Conservation (phyloP, 441 rosid species). For the Heliophila coronopifolia region DNA sequence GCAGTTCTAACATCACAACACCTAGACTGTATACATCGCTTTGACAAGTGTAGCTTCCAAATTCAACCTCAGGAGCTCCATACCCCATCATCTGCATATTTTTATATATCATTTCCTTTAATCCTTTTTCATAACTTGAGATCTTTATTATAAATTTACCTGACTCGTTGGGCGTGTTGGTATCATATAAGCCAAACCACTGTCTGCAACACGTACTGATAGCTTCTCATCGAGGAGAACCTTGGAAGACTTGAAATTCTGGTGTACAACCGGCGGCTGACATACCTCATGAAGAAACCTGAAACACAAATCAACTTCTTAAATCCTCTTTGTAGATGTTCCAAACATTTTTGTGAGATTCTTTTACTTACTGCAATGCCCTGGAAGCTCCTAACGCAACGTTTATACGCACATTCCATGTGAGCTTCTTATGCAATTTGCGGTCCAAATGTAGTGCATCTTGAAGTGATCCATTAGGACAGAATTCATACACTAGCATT, state of each 20-base stretch:
- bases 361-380: constrained; percentile 69
- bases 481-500: constrained; percentile 60
- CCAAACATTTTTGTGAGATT: constrained; percentile 1
- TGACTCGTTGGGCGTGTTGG: constrained; percentile 47
- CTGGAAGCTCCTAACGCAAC: constrained; percentile 75
- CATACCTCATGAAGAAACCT: constrained; percentile 87
- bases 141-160: constrained; percentile 32
- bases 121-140: not conserved
- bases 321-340: not conserved
- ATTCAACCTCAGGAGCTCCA: constrained; percentile 61
- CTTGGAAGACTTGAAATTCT: constrained; percentile 67
- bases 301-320: constrained; percentile 7
- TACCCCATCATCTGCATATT: constrained; percentile 39
- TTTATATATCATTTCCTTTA: constrained; percentile 9
- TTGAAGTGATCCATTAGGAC: constrained; percentile 53
- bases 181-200: constrained; percentile 58
- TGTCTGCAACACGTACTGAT: constrained; percentile 59
- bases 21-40: constrained; percentile 93
- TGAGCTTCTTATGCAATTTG: constrained; percentile 45
- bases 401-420: constrained; percentile 61
- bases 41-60: constrained; percentile 68
- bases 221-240: constrained; percentile 68
- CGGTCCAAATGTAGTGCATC: constrained; percentile 63
- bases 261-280: constrained; percentile 64
- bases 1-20: constrained; percentile 85